Conservation (phyloP, 768 basidiomycete genomes). For the Panellus pusillus region DNA sequence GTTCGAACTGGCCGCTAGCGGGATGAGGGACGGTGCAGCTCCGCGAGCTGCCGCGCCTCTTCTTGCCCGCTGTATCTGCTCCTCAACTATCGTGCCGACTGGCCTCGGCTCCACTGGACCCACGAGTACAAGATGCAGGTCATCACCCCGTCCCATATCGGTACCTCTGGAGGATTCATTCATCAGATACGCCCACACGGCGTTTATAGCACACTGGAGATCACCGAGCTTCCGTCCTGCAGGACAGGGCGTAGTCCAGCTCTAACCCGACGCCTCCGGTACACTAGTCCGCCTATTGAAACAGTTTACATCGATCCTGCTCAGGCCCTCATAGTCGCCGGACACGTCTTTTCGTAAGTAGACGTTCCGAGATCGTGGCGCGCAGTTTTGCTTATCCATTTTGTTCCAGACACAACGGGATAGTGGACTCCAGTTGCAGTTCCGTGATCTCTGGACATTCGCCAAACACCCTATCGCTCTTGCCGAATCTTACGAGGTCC, state of each 20-base stretch:
- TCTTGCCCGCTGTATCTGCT: constrained; percentile 44
- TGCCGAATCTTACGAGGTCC: constrained; percentile 42
- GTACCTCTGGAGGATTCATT: constrained; percentile 47
- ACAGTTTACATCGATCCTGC: constrained; percentile 45
- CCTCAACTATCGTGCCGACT: constrained; percentile 45
- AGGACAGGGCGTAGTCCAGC: constrained; percentile 43
- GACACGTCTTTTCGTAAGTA: constrained; percentile 41
- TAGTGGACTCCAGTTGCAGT: constrained; percentile 47
- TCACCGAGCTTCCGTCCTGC: constrained; percentile 51
- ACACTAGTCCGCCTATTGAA: constrained; percentile 44
- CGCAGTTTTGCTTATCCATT: neutral
- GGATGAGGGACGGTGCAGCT: constrained; percentile 52
- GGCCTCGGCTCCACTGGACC: constrained; percentile 49
- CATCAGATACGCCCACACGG: constrained; percentile 42
- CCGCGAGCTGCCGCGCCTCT: constrained; percentile 38
- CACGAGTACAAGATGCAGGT: constrained; percentile 46
- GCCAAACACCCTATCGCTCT: constrained; percentile 51
- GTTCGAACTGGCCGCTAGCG: constrained; percentile 47
- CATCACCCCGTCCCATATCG: constrained; percentile 37
- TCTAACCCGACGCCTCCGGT: constrained; percentile 46
- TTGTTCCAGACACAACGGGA: constrained; percentile 35
- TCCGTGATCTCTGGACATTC: constrained; percentile 57
- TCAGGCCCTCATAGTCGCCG: constrained; percentile 46
- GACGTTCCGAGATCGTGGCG: neutral
- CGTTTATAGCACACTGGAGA: constrained; percentile 40